These are phyloP conservation scores for Tricholoma hemisulphureum DNA, from an alignment of 768 basidiomycete species.

Conservation along the genomic window DNA sequence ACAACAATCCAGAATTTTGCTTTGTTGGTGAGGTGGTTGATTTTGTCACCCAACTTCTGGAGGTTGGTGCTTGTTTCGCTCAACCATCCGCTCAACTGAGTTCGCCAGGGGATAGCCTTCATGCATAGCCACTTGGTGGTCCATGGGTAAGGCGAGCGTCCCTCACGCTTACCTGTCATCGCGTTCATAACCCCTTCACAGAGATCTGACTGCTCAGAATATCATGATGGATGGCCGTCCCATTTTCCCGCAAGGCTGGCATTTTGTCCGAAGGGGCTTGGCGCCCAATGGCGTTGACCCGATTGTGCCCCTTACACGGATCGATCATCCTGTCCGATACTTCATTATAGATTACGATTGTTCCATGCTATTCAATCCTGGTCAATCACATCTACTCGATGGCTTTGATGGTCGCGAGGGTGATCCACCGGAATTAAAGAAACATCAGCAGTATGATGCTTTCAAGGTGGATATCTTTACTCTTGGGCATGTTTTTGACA, in stretches of 20 bases:
- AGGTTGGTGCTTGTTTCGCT: background rate
- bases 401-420: background rate
- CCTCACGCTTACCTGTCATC: slow-evolving; percentile 10
- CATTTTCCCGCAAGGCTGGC: slow-evolving; percentile 4
- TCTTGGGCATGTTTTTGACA: background rate
- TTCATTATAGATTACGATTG: slow-evolving; percentile 4
- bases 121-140: slow-evolving; percentile 31
- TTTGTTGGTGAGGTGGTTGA: slow-evolving; percentile 31
- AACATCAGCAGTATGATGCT: background rate
- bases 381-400: background rate
- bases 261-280: background rate
- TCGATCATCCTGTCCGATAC: slow-evolving; percentile 6
- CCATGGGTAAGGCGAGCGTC: slow-evolving; percentile 25
- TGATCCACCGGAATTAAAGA: background rate
- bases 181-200: background rate
- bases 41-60: slow-evolving; percentile 29
- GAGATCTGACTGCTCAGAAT: slow-evolving; percentile 3
- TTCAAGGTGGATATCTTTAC: slow-evolving; percentile 10
- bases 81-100: background rate
- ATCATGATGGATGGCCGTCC: slow-evolving; percentile 7
- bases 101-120: slow-evolving; percentile 26
- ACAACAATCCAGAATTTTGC: slow-evolving; percentile 35
- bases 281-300: background rate
- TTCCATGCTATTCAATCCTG: background rate
- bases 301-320: background rate